A percentile compares a stretch with the other conserved stretches of the same genome.
Evolutionary conservation across 2,329 filamentous ascomycete genomes (phyloP).

Genomic region (Phialocephala subalpina): DNA sequence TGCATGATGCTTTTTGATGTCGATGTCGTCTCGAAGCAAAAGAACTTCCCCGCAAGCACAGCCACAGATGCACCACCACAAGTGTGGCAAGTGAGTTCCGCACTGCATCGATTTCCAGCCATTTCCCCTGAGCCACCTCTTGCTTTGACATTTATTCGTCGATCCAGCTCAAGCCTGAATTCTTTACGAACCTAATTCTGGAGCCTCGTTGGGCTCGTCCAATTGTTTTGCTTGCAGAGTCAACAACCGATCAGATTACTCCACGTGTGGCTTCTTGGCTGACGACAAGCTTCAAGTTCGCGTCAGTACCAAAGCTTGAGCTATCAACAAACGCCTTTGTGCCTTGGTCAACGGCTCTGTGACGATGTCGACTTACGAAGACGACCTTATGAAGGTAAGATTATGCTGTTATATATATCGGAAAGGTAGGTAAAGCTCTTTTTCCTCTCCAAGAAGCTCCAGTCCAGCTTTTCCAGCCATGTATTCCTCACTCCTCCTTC

Average conservation of each 20-base stretch:
- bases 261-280: slow-evolving; percentile 16
- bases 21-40: neutral
- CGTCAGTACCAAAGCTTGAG: slow-evolving; percentile 5
- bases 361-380: slow-evolving; percentile 8
- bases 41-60: neutral
- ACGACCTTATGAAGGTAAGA: slow-evolving; percentile 1
- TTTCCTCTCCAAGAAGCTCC: neutral
- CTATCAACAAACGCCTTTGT: neutral
- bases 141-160: neutral
- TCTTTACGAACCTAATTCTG: neutral
- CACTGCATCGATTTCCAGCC: too few species aligned
- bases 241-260: neutral
- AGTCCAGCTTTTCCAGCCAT: slow-evolving; percentile 12
- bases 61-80: slow-evolving; percentile 2
- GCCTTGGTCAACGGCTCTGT: slow-evolving; percentile 6
- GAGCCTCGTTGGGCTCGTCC: neutral
- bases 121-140: neutral
- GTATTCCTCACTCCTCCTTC: slow-evolving; percentile 21
- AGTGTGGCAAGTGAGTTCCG: neutral
- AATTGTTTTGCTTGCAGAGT: neutral
- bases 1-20: neutral
- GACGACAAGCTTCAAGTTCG: slow-evolving; percentile 15
- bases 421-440: neutral
- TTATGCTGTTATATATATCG: slow-evolving; percentile 14
- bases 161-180: neutral